phyloP scores from a whole-genome alignment of 2,329 filamentous ascomycete species.

The Myriangium duriaei region DNA sequence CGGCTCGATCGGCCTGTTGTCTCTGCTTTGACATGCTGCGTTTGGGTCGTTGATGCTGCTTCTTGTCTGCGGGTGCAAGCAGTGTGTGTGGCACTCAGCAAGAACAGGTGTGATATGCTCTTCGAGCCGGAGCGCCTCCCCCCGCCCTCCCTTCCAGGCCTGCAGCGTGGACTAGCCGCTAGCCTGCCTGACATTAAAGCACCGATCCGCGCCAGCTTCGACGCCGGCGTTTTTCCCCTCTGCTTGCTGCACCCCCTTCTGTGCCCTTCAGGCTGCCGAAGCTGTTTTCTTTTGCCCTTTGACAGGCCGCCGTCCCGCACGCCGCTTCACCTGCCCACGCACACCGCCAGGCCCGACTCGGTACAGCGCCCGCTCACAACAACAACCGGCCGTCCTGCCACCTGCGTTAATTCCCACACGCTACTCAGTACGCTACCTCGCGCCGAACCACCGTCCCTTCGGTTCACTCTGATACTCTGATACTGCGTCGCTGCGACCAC shows the following conservation, averaged over 20 bases:
- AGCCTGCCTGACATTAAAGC: slow-evolving; percentile 9
- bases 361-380: slow-evolving; percentile 3
- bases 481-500: too few relatives aligned
- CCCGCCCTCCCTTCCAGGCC: not conserved
- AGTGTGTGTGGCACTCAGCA: too few relatives aligned
- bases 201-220: slow-evolving; percentile 9
- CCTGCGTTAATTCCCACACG: not conserved
- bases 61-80: too few relatives aligned
- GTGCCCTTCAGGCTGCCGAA: slow-evolving; percentile 1
- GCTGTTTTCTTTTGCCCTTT: slow-evolving; percentile 1
- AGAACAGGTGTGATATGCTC: too few relatives aligned
- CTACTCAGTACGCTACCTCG: not conserved
- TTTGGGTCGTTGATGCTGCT: not conserved
- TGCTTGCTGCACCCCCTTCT: slow-evolving; percentile 2
- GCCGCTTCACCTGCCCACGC: slow-evolving; percentile 4
- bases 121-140: too few relatives aligned
- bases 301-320: not conserved
- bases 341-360: slow-evolving; percentile 4
- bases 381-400: slow-evolving; percentile 2
- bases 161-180: slow-evolving; percentile 5
- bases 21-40: slow-evolving; percentile 2
- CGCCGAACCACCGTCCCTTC: not conserved
- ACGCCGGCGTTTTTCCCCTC: slow-evolving; percentile 6
- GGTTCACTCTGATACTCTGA: not conserved
- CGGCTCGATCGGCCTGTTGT: slow-evolving; percentile 9